Evolutionary conservation across 163 green algal genomes (phyloP), one percentile per base, ranked within the genome.

Genomic region (Trebouxiophyceae sp.): DNA sequence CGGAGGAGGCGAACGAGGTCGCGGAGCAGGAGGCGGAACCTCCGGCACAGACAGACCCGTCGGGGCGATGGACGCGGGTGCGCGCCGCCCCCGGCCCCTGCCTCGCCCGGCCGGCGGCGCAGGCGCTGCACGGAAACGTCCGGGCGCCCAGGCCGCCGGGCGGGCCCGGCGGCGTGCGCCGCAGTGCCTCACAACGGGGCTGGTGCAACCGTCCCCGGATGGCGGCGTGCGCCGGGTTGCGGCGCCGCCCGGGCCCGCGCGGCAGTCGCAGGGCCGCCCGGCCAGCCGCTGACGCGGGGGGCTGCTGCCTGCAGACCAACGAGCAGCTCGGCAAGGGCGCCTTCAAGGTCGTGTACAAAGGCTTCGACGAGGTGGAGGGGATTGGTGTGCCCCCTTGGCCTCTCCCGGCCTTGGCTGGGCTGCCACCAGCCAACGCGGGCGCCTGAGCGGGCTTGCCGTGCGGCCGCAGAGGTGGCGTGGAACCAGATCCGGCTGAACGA

Each of bases 311-410:
- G 47, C 68, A 73, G 66, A 92, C 87, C 67, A 80, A 93, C 62
- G 65, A 84, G 29, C 77, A 94, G 0, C 79, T 98, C 19, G 93
- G 93, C 0, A 75, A 91, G 24, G 93, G 93, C 5, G 91, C 93
- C 2, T 98, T 91, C 84, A 98, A 98, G 78, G 91, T 87, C 20
- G 93, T 98, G 54, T 99, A 95, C 82, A 93, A 92, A 63, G 93
- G 83, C 1, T 98, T 98, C 82, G 94, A 99, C 61, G 86, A 93
- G 57, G 80, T 91, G 28, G 84, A 96, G 69, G 88, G 93, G 45
- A 96, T 95, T 28, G 39, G 39, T 50, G 39, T 50, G 39, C 12
- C 39, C 19, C 39, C 39, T 50, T 50, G 39, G 39, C 12, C 19
- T 50, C 39, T 50, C 19, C 39, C 12, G 12, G 19, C 39, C 19